phyloP scores from a whole-genome alignment of 2,329 filamentous ascomycete species.

The Emericellopsis cladophorae region DNA sequence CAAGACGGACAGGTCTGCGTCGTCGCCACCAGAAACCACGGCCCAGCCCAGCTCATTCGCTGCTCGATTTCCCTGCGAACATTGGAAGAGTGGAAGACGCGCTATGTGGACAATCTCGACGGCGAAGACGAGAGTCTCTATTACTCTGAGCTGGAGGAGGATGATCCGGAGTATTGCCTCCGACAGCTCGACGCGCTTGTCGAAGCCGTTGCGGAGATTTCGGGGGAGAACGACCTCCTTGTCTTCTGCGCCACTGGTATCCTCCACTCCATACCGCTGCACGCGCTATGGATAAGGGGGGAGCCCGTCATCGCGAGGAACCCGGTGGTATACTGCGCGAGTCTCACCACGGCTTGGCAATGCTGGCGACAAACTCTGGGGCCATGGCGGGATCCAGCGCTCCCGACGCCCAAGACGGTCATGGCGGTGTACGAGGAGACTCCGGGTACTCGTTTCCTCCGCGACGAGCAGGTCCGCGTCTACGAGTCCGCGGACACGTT shows the following conservation, averaged over 20 bases:
- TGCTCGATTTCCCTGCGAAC: not conserved
- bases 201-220: not conserved
- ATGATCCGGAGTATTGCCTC: conserved; percentile 1
- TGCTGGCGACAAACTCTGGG: not conserved
- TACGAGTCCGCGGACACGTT: not conserved
- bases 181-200: conserved; percentile 1
- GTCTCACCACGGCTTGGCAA: conserved; percentile 2
- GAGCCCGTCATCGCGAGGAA: conserved; percentile 1
- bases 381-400: not conserved
- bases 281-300: conserved; percentile 1
- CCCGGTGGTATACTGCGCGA: conserved; percentile 3
- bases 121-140: not conserved
- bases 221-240: not conserved
- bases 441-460: not conserved
- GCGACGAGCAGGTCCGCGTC: not conserved
- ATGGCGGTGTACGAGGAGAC: not conserved
- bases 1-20: not conserved
- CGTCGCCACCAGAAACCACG: not conserved
- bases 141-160: not conserved
- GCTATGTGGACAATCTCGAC: not conserved
- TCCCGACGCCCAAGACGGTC: not conserved
- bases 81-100: conserved; percentile 1
- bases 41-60: too few species aligned
- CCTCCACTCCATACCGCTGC: conserved; percentile 3
- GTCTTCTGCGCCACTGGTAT: conserved; percentile 2